Percentiles rank a stretch among this genome's conserved stretches.
Conservation (phyloP, 2,329 filamentous ascomycete species). For the Corinectria fuckeliana region DNA sequence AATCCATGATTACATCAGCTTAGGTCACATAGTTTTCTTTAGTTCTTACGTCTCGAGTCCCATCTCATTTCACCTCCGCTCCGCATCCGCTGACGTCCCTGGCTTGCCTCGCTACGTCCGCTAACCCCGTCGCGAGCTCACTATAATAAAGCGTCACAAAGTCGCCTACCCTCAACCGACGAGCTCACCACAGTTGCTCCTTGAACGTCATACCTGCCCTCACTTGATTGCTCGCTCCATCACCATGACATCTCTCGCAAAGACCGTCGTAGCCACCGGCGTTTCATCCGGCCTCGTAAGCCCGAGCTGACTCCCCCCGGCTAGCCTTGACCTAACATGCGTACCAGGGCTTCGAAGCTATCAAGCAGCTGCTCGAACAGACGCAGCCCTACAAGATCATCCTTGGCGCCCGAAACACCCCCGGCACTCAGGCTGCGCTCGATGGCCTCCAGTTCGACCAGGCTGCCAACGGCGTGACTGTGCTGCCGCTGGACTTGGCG, state of each 20-base stretch:
- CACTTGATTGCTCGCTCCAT: neutral
- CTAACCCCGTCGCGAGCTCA: constrained; percentile 28
- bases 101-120: constrained; percentile 18
- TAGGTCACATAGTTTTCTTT: neutral
- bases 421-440: constrained; percentile 49
- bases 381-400: constrained; percentile 55
- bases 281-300: constrained; percentile 57
- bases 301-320: neutral
- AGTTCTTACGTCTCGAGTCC: neutral
- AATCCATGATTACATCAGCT: constrained; percentile 13
- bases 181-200: neutral
- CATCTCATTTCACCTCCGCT: neutral
- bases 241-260: constrained; percentile 48
- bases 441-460: constrained; percentile 51
- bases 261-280: constrained; percentile 59
- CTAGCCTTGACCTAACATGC: neutral
- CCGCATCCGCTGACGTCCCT: neutral
- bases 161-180: neutral
- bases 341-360: constrained; percentile 57
- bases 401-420: constrained; percentile 55
- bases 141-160: constrained; percentile 5
- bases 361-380: constrained; percentile 57
- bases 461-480: constrained; percentile 47
- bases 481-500: constrained; percentile 57
- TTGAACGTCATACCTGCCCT: too few relatives aligned